Evolutionary conservation across 345 rosid genomes (phyloP).

Genomic region (Populus davidiana): DNA sequence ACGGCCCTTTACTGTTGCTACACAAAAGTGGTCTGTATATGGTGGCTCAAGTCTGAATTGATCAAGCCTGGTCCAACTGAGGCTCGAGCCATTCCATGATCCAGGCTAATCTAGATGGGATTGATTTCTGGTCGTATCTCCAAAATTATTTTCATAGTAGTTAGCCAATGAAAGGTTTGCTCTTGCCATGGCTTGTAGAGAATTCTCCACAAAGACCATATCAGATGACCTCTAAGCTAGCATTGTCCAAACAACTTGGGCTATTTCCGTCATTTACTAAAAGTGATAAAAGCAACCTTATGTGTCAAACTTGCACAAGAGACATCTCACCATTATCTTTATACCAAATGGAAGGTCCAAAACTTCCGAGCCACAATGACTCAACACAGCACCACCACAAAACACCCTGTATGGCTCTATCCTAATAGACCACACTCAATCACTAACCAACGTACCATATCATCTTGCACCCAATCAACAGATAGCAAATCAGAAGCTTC

Average conservation of each 20-base stretch:
- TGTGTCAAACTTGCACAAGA: slow-evolving; percentile 21
- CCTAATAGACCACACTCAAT: not conserved
- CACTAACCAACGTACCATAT: not conserved
- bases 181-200: not conserved
- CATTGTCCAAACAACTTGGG: slow-evolving; percentile 1
- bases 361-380: not conserved
- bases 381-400: not conserved
- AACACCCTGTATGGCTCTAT: not conserved
- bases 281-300: slow-evolving; percentile 21
- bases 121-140: too few relatives aligned
- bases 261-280: slow-evolving; percentile 13
- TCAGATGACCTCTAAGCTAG: not conserved
- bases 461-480: not conserved
- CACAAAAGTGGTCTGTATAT: not conserved
- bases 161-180: not conserved
- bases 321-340: slow-evolving; percentile 36
- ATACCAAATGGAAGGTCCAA: slow-evolving; percentile 29
- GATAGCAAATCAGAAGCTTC: not conserved
- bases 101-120: not conserved
- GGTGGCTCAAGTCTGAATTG: not conserved
- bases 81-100: not conserved
- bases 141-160: too few relatives aligned
- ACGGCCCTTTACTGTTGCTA: not conserved
- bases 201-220: not conserved
- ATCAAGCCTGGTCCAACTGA: not conserved